A percentile compares a stretch with the other conserved stretches of the same genome.
phyloP scores from a whole-genome alignment of 2,329 filamentous ascomycete species.

The Sarocladiaceae sp. region DNA sequence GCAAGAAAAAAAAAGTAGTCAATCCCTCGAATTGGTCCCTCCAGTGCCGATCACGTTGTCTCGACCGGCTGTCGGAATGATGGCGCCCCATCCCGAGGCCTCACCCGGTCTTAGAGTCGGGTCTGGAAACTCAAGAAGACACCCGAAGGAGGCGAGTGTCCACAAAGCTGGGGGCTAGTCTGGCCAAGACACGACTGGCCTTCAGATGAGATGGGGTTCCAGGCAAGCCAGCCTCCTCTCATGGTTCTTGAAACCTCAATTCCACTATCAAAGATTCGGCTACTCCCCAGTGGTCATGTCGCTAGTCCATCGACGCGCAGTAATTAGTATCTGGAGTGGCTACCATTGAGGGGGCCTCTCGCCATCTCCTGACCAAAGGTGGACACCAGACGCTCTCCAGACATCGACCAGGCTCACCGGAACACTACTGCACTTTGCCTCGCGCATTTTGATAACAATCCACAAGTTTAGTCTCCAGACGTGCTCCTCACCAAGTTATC shows the following conservation, averaged over 20 bases:
- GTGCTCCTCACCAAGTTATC: background rate
- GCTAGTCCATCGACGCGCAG: conserved; percentile 4
- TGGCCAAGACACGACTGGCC: background rate
- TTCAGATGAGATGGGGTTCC: conserved; percentile 1
- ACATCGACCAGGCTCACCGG: conserved; percentile 7
- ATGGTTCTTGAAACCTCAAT: too few relatives aligned
- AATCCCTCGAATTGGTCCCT: too few relatives aligned
- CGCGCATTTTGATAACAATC: background rate
- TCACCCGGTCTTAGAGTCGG: background rate
- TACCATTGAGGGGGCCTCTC: background rate
- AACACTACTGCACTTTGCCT: conserved; percentile 1
- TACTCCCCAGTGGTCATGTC: too few relatives aligned
- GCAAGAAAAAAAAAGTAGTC: too few relatives aligned
- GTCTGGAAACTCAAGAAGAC: background rate
- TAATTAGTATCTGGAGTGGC: too few relatives aligned
- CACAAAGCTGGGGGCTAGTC: conserved; percentile 8
- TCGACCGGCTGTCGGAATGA: conserved; percentile 2
- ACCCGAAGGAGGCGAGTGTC: background rate
- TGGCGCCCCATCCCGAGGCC: background rate
- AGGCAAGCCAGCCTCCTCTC: too few relatives aligned
- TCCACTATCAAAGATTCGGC: too few relatives aligned
- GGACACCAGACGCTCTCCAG: background rate
- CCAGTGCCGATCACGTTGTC: background rate
- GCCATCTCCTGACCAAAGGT: background rate
- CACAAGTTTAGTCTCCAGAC: background rate